Conservation (phyloP, 305 asterid species). For the Withania somnifera region DNA sequence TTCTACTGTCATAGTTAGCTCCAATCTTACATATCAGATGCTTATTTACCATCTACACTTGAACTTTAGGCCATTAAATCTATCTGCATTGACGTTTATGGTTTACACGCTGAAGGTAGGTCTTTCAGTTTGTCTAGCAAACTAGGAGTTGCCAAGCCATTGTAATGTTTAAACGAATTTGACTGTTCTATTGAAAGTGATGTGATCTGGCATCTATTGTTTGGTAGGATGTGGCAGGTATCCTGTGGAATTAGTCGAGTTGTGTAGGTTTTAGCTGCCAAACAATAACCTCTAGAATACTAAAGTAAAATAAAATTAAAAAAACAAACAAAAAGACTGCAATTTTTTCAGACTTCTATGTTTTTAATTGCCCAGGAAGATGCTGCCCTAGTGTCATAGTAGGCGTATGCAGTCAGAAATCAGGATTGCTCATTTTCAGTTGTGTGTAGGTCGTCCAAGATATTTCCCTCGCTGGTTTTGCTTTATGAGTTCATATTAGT, state of each 20-base stretch:
- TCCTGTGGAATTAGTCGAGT: too few species aligned
- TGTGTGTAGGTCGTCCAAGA: not conserved
- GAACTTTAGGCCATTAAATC: not conserved
- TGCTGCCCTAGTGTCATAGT: not conserved
- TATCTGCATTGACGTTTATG: not conserved
- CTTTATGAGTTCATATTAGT: not conserved
- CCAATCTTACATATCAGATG: not conserved
- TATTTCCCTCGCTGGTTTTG: not conserved
- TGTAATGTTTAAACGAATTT: not conserved
- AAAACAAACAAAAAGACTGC: too few species aligned
- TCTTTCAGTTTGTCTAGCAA: not conserved
- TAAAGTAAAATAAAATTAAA: too few species aligned
- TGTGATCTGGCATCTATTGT: too few species aligned
- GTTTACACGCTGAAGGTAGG: not conserved
- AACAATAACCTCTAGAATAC: not conserved
- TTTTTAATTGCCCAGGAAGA: not conserved
- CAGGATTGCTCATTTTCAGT: not conserved
- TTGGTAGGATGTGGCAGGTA: too few species aligned
- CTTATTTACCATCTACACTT: not conserved
- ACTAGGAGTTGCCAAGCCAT: conserved; percentile 1
- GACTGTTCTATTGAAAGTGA: not conserved
- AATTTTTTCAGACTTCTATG: too few species aligned
- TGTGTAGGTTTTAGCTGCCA: not conserved
- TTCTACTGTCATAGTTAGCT: not conserved
- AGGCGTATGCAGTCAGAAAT: not conserved